These are phyloP conservation scores for Amylostereum areolatum DNA, from an alignment of 1,284 basidiomycete genomes.

Conservation along the genomic window DNA sequence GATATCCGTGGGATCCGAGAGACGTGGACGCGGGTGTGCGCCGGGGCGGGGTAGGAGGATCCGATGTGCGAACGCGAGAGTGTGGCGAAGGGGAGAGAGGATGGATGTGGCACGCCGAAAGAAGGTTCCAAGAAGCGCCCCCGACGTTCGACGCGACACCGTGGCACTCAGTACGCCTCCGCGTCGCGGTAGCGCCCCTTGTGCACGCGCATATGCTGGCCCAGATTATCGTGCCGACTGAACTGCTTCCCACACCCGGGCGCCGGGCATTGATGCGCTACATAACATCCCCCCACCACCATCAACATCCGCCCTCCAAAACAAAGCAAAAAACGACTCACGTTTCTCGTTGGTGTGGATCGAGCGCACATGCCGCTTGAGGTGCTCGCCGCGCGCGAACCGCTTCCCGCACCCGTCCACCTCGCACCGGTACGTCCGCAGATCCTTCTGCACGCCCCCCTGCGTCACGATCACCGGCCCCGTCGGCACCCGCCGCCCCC, in stretches of 20 bases:
- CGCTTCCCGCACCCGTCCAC: conserved; percentile 75
- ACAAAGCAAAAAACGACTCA: conserved; percentile 30
- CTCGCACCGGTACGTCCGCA: conserved; percentile 63
- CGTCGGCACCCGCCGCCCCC: conserved; percentile 66
- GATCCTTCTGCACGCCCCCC: conserved; percentile 34
- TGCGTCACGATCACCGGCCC: conserved; percentile 32
- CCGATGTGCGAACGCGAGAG: too few relatives aligned
- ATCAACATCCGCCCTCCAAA: conserved; percentile 3
- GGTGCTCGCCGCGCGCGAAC: conserved; percentile 72
- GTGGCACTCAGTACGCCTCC: too few relatives aligned
- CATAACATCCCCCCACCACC: too few relatives aligned
- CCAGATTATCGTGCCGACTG: conserved; percentile 80
- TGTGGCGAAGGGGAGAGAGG: neutral
- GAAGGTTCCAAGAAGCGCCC: neutral
- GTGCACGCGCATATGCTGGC: conserved; percentile 75
- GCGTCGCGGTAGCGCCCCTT: conserved; percentile 35
- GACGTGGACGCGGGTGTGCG: too few relatives aligned
- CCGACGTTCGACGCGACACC: conserved; percentile 23
- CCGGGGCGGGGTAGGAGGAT: too few relatives aligned
- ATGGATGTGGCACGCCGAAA: neutral
- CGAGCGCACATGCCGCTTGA: conserved; percentile 72
- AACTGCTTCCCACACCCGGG: conserved; percentile 78
- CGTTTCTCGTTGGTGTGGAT: conserved; percentile 82
- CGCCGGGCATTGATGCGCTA: conserved; percentile 73
- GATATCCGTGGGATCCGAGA: too few relatives aligned